phyloP scores from a whole-genome alignment of 2,329 filamentous ascomycete species.

The Talaromyces islandicus region DNA sequence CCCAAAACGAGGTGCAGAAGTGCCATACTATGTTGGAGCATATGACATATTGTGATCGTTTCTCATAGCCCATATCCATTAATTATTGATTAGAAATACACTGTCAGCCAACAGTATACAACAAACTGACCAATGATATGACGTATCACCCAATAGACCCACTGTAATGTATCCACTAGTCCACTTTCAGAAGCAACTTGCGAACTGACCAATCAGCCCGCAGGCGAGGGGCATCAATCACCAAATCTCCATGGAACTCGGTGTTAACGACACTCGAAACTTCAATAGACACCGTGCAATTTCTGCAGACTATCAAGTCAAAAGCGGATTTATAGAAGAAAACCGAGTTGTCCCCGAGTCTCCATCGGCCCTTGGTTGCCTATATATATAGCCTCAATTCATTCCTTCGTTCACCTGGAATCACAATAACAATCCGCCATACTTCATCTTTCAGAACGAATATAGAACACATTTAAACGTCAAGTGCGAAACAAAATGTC shows the following conservation, averaged over 20 bases:
- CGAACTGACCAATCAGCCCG: background rate
- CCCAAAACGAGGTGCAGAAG: background rate
- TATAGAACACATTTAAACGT: background rate
- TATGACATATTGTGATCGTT: conserved; percentile 7
- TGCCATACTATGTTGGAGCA: conserved; percentile 1
- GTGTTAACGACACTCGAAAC: background rate
- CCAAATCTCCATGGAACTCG: background rate
- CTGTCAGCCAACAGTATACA: background rate
- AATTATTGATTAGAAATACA: too few species aligned
- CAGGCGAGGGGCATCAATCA: background rate
- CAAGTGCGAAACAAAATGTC: conserved; percentile 25
- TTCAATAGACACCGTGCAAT: background rate
- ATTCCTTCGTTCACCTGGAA: background rate
- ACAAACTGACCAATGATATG: background rate
- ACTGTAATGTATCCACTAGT: background rate
- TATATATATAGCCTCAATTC: background rate
- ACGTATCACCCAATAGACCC: background rate
- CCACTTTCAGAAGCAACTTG: conserved; percentile 3
- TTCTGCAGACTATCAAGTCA: background rate
- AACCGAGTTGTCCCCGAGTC: background rate
- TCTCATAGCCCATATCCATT: background rate
- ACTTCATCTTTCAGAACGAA: background rate
- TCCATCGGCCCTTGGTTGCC: background rate
- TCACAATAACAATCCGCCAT: too few species aligned
- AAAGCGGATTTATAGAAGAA: background rate